These are phyloP conservation scores for Volvox carteri DNA, from an alignment of 163 green algal genomes.

Conservation along the genomic window DNA sequence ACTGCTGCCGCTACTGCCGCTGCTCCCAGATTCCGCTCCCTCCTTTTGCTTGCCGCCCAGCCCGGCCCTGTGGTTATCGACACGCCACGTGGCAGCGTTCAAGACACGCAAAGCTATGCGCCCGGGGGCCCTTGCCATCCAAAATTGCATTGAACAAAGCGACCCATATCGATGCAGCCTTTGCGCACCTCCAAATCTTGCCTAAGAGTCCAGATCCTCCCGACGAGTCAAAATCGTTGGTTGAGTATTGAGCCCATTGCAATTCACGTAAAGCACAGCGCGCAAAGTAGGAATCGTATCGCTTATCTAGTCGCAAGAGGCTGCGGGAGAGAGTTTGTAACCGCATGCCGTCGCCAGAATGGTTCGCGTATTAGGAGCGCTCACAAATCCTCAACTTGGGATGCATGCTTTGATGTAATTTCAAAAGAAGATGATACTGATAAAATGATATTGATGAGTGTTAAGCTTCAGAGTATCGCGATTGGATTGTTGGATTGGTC, in stretches of 20 bases:
- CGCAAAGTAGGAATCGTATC: neutral
- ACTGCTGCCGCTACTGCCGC: neutral
- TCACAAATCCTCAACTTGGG: too few species aligned
- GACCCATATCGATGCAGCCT: neutral
- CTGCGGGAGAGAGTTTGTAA: neutral
- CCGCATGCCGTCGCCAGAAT: neutral
- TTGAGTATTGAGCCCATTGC: neutral
- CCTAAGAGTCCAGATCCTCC: constrained; percentile 26
- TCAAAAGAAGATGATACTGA: too few species aligned
- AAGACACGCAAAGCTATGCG: neutral
- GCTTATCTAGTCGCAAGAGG: neutral
- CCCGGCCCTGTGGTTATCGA: constrained; percentile 21
- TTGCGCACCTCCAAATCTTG: constrained; percentile 38
- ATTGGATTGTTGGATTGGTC: too few species aligned
- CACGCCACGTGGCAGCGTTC: too few species aligned
- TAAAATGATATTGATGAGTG: too few species aligned
- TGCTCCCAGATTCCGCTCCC: neutral
- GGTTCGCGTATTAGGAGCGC: neutral
- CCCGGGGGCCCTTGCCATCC: neutral
- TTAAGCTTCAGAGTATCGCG: too few species aligned
- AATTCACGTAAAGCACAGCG: neutral
- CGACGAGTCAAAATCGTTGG: neutral
- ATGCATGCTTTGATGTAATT: too few species aligned
- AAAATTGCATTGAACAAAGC: neutral
- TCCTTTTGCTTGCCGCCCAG: constrained; percentile 35